Percentiles rank a stretch among this genome's conserved stretches.
These are phyloP conservation scores for Vitellaria paradoxa DNA, from an alignment of 179 eudicot genomes.

Conservation along the genomic window DNA sequence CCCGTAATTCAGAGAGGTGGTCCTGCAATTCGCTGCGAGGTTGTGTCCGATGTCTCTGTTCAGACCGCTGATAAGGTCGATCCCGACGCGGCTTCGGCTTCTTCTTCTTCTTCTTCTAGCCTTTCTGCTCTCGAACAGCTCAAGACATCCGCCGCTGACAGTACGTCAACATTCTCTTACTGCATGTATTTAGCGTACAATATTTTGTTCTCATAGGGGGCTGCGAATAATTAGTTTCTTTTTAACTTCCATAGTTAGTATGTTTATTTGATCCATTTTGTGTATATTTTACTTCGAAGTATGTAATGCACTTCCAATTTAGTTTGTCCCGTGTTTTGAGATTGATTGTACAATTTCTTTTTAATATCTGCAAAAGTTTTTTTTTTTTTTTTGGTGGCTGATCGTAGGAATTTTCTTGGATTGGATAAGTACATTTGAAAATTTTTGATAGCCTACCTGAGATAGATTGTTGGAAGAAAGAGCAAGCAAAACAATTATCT, in stretches of 20 bases:
- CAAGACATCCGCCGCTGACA: conserved; percentile 86
- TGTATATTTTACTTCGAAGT: neutral
- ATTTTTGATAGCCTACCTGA: neutral
- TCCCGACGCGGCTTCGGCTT: conserved; percentile 13
- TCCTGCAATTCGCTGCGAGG: conserved; percentile 43
- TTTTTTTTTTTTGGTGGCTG: neutral
- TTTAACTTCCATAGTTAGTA: neutral
- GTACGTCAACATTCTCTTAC: conserved; percentile 35
- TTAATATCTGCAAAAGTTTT: neutral
- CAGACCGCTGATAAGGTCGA: conserved; percentile 12
- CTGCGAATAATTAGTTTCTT: neutral
- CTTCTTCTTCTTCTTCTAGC: conserved; percentile 45
- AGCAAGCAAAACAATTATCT: neutral
- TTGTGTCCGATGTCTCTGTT: conserved; percentile 16
- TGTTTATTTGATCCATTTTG: neutral
- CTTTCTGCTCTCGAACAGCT: conserved; percentile 84
- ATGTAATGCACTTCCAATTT: neutral
- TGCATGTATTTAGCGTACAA: neutral
- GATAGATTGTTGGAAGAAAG: neutral
- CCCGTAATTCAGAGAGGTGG: conserved; percentile 21
- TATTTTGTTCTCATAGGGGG: neutral
- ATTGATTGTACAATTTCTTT: neutral
- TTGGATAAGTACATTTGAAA: neutral
- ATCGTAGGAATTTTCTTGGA: neutral
- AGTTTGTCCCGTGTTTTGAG: neutral